Conservation (phyloP, 768 basidiomycete species). For the Pisolithus sp. region DNA sequence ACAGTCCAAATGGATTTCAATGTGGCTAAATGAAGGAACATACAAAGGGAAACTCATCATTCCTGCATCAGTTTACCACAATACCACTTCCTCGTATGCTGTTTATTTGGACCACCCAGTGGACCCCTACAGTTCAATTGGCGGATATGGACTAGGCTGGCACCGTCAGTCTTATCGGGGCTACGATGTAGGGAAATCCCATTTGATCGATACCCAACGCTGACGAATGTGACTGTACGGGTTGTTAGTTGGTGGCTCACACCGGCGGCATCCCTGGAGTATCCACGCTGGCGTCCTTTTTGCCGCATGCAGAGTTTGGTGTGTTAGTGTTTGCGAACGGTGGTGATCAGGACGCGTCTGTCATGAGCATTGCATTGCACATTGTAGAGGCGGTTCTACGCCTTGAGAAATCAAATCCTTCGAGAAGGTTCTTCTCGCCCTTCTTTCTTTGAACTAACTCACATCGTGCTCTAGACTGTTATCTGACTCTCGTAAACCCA, state of each 20-base stretch:
- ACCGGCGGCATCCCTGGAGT: constrained; percentile 31
- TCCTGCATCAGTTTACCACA: constrained; percentile 23
- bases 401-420: background rate
- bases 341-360: constrained; percentile 8
- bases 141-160: constrained; percentile 41
- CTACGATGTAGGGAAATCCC: constrained; percentile 29
- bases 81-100: constrained; percentile 26
- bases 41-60: constrained; percentile 28
- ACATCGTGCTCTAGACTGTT: background rate
- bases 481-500: background rate
- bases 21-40: constrained; percentile 30
- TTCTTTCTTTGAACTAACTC: background rate
- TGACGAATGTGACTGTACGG: background rate
- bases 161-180: constrained; percentile 31
- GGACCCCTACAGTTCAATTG: constrained; percentile 20
- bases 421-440: constrained; percentile 3
- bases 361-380: constrained; percentile 7
- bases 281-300: constrained; percentile 24
- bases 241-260: constrained; percentile 29
- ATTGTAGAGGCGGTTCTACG: constrained; percentile 21
- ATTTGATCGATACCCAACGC: background rate
- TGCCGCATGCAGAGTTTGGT: constrained; percentile 32
- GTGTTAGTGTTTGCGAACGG: constrained; percentile 32
- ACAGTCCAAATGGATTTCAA: constrained; percentile 35
- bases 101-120: constrained; percentile 11